Conservation (phyloP, 2,329 filamentous ascomycete species). For the Paradendryphiella salina region DNA sequence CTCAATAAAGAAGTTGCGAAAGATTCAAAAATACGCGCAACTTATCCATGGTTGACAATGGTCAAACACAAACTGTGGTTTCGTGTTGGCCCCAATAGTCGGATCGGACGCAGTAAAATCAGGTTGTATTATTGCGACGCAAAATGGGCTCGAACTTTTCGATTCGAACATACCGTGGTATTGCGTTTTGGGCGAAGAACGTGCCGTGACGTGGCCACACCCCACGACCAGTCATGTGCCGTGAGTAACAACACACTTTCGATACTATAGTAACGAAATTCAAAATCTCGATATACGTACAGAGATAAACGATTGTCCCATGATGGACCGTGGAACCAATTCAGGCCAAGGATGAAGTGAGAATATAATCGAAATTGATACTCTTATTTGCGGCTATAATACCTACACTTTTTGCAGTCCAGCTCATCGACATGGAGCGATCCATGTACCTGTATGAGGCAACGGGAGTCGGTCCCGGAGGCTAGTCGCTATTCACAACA, state of each 20-base stretch:
- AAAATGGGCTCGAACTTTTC: no score
- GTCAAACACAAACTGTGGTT: no score
- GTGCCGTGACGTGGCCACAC: background rate
- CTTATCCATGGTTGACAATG: no score
- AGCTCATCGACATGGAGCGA: slow-evolving; percentile 4
- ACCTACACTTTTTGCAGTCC: slow-evolving; percentile 6
- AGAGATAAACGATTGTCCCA: background rate
- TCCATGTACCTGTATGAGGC: background rate
- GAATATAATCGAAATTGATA: slow-evolving; percentile 1
- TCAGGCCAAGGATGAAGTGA: background rate
- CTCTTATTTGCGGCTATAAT: background rate
- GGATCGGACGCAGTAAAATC: background rate
- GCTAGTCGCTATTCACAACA: slow-evolving; percentile 2
- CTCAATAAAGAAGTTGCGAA: no score
- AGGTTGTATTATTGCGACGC: background rate
- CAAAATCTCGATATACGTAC: background rate
- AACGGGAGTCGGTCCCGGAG: background rate
- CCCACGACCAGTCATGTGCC: background rate
- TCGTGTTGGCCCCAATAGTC: no score
- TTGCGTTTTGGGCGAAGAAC: background rate
- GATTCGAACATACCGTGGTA: background rate
- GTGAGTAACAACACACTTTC: background rate
- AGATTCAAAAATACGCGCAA: no score
- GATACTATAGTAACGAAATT: background rate
- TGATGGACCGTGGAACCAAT: background rate